Evolutionary conservation across 306 rosid genomes (phyloP).

Genomic region (Trichosanthes cucumerina): DNA sequence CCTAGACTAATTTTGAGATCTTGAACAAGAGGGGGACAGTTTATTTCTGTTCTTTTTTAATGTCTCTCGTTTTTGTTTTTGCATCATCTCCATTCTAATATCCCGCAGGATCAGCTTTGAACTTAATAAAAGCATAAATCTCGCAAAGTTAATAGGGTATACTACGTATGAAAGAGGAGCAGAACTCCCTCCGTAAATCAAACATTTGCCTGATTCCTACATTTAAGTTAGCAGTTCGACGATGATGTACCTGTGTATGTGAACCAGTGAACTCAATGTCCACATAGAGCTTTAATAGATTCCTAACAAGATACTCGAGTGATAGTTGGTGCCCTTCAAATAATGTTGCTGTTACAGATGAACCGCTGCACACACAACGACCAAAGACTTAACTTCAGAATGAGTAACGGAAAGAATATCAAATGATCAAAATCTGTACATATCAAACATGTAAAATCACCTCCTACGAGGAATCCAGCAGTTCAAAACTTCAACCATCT

Average conservation of each 20-base stretch:
- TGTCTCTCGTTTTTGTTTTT: background rate
- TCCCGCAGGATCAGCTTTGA: background rate
- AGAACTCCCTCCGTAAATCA: background rate
- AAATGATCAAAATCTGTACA: background rate
- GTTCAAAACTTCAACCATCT: conserved; percentile 97
- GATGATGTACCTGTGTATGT: conserved; percentile 67
- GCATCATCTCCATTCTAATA: background rate
- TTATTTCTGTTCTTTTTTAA: background rate
- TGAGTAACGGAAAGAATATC: background rate
- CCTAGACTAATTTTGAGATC: background rate
- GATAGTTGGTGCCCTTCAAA: conserved; percentile 96
- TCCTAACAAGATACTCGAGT: conserved; percentile 88
- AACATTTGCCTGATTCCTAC: background rate
- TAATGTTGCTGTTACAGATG: conserved; percentile 59
- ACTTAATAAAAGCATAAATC: background rate
- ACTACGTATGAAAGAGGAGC: conserved; percentile 5
- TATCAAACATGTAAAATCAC: conserved; percentile 31
- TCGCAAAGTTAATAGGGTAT: background rate
- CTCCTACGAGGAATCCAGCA: conserved; percentile 97
- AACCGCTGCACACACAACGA: conserved; percentile 39
- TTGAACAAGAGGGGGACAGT: background rate
- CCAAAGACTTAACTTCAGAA: conserved; percentile 22
- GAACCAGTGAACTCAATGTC: conserved; percentile 99
- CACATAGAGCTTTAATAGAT: conserved; percentile 91
- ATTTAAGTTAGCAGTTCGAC: background rate